Base-by-base conservation (phyloP, 352 stramenopile genomes). In the Phytopythium vexans region DNA sequence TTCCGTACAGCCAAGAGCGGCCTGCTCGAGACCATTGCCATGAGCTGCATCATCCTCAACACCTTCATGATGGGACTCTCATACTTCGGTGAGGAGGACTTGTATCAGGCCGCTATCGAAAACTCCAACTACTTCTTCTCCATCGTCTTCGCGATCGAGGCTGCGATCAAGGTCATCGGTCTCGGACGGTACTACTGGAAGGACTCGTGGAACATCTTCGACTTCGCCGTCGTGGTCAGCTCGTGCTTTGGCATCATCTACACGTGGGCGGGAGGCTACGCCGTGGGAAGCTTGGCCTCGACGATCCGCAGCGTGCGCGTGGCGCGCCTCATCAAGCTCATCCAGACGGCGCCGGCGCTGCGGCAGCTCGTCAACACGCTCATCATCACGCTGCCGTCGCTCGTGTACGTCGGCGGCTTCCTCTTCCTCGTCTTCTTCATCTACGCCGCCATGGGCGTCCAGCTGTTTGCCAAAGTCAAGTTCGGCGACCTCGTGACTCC, bases 381-480 rank as follows among this genome's bases (percentile, higher is more conserved):
- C 27, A 34, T 95, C 12, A 70, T 78, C 32, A 85, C 80, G 15
- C 62, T 97, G 37, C 87, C 86, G 36, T 83, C 72, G 9, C 72
- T 90, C 14, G 69, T 70, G 9, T 94, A 92, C 62, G 89, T 97
- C 47, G 82, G 70, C 15, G 67, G 65, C 7, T 62, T 97, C 11
- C 54, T 97, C n/a, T 70, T 83, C 4, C 70, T 97, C 33, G 60
- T 97, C 11, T 88, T 95, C 49, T 96, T 94, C 68, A 94, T 97
- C 45, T 96, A 90, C 47, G 76, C 86, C 16, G 79, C 88, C 6
- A 62, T 92, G 37, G 83, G 82, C 1, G 77, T 96, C n/a, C 77
- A 97, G 67, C 66, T 95, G 32, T 97, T 93, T 52, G 80, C 77
- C 12, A 89, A 80, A 44, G 67, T 95, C 9, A 74, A 74, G 40